These are phyloP conservation scores for Carallia pectinifolia DNA, from an alignment of 345 rosid species.

Conservation along the genomic window DNA sequence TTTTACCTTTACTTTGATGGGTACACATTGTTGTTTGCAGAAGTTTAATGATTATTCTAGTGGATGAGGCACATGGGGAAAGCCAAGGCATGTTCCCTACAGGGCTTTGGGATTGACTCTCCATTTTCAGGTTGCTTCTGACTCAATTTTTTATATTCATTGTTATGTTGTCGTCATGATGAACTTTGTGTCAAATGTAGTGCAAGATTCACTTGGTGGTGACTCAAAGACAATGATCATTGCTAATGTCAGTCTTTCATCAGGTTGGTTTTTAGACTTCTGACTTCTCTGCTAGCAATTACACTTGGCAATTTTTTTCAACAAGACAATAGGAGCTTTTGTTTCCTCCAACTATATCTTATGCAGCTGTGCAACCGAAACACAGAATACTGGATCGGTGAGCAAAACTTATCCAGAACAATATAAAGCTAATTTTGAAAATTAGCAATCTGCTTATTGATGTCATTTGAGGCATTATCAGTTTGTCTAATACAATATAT, in stretches of 20 bases:
- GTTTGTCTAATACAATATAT: constrained; percentile 9
- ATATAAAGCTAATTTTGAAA: constrained; percentile 46
- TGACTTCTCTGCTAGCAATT: constrained; percentile 14
- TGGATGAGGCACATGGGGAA: too few species aligned
- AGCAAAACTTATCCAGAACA: constrained; percentile 85
- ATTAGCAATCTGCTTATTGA: background rate
- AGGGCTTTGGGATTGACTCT: constrained; percentile 73
- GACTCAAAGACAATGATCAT: constrained; percentile 56
- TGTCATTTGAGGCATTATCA: background rate
- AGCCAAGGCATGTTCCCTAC: constrained; percentile 54
- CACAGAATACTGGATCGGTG: constrained; percentile 91
- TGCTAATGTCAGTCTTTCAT: constrained; percentile 90
- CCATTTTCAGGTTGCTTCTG: constrained; percentile 24
- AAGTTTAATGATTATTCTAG: too few species aligned
- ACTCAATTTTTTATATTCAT: too few species aligned
- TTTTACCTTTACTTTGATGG: too few species aligned
- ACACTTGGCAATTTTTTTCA: background rate
- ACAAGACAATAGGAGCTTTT: background rate
- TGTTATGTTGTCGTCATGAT: too few species aligned
- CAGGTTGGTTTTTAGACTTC: constrained; percentile 46
- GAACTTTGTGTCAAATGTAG: too few species aligned
- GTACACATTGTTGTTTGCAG: too few species aligned
- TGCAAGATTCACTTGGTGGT: too few species aligned
- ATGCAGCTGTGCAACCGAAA: constrained; percentile 85
- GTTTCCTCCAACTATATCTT: constrained; percentile 17